Base-by-base conservation (phyloP, 495 filamentous ascomycete species). In the Margaritispora aquatica region DNA sequence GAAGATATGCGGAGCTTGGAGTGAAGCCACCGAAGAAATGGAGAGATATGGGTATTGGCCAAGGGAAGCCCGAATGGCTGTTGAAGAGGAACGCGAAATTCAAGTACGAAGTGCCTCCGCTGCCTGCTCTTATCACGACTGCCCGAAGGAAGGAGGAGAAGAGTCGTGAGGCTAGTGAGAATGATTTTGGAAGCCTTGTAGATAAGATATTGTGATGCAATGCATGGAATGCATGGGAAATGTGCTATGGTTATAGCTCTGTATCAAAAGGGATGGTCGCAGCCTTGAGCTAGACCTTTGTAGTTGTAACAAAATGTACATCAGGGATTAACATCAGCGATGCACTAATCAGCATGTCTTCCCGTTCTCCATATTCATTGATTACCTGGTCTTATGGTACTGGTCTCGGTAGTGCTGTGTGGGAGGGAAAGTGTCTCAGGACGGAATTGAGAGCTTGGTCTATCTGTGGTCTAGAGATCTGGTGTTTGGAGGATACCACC, bases 21-120 rank as follows among this genome's bases (percentile, higher is more conserved):
- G 73, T 77, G 59, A 86, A 86, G 69, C 84, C 87, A 48, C 87
- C 87, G 3, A 73, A 74, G 65, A 79, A 73, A 68, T 90, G 87
- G 87, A 79, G 86, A 51, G 69, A 74, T 15, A 75, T 87, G 73
- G 89, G 90, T 22, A 79, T 93, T 47, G 81, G 82, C 24, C 74
- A 71, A 2, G 64, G 55, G 24, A 67, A 66, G 49, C 57, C 58
- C 20, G 63, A 63, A 24, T 59, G 53, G 52, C 59, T 51, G 36
- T 19, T 50, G 10, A 47, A 49, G 22, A 59, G 54, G 50, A 62
- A 59, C 21, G 47, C 2, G 10, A 13, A 20, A 27, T 26, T 15
- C 19, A 20, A 1, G 47, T 52, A 23, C 23, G 5, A 22, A 24
- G 47, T 20, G 17, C n/a, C 31, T 9, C 34, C 34, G n/a, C 15